phyloP scores from a whole-genome alignment of 2,329 filamentous ascomycete species.

The Diplodia sapinea region DNA sequence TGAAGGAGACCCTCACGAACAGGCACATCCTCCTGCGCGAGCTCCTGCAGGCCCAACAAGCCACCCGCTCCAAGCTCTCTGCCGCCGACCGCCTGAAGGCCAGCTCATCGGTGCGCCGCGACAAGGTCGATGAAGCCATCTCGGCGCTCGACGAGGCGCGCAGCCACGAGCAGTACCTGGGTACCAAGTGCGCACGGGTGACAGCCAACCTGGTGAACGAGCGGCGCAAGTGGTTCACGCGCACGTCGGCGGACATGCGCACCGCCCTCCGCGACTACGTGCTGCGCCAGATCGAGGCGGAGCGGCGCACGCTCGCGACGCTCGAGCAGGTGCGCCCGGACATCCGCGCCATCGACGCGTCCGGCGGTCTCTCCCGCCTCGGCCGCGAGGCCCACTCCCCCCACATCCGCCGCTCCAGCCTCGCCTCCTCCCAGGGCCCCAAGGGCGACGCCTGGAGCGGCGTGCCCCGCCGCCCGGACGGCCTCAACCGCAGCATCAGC shows the following conservation, averaged over 20 bases:
- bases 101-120: constrained; percentile 82
- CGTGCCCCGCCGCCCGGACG: constrained; percentile 78
- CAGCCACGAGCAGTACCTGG: constrained; percentile 78
- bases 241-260: constrained; percentile 84
- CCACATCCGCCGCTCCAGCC: constrained; percentile 70
- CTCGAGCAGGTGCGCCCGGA: constrained; percentile 94
- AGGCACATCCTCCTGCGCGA: constrained; percentile 95
- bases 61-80: constrained; percentile 78
- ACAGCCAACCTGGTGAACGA: constrained; percentile 88
- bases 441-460: constrained; percentile 99
- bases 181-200: constrained; percentile 84
- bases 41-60: constrained; percentile 87
- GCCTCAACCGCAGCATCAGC: constrained; percentile 76
- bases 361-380: constrained; percentile 85
- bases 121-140: constrained; percentile 99
- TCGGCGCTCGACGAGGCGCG: constrained; percentile 85
- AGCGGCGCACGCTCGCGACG: constrained; percentile 86
- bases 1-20: constrained; percentile 97
- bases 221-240: constrained; percentile 86
- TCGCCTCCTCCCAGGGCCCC: constrained; percentile 89
- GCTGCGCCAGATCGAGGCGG: constrained; percentile 91
- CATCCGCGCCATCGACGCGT: constrained; percentile 88
- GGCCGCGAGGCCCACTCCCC: constrained; percentile 86
- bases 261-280: constrained; percentile 89
- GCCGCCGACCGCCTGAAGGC: constrained; percentile 89